Evolutionary conservation across 495 filamentous ascomycete species (phyloP).

Genomic region (Hypoxylon cercidicola): DNA sequence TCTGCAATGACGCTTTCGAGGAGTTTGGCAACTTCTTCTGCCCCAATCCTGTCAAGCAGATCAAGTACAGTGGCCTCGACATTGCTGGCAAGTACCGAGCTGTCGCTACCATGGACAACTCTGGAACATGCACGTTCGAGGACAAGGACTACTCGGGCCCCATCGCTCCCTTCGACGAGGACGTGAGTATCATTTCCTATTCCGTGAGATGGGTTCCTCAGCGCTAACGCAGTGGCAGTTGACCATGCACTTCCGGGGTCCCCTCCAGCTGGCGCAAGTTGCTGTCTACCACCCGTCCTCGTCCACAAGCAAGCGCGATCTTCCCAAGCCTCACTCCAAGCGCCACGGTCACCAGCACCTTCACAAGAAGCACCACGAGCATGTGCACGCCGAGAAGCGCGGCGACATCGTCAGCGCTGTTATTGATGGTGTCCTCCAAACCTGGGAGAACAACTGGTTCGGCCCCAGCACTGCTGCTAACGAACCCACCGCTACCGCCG

Average conservation of each 20-base stretch:
- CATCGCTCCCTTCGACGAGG: slow-evolving; percentile 72
- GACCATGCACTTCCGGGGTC: slow-evolving; percentile 76
- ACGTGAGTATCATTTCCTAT: slow-evolving; percentile 58
- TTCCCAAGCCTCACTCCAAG: slow-evolving; percentile 47
- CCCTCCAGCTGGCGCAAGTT: slow-evolving; percentile 68
- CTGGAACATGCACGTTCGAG: slow-evolving; percentile 63
- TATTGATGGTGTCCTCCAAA: slow-evolving; percentile 69
- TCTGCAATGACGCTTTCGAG: slow-evolving; percentile 40
- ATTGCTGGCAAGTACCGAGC: slow-evolving; percentile 66
- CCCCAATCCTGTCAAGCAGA: slow-evolving; percentile 60
- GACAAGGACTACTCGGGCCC: slow-evolving; percentile 63
- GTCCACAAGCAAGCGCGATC: slow-evolving; percentile 36
- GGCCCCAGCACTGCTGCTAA: slow-evolving; percentile 31
- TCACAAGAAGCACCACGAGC: slow-evolving; percentile 44
- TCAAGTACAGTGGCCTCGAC: slow-evolving; percentile 69
- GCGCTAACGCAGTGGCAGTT: slow-evolving; percentile 57
- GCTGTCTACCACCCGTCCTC: slow-evolving; percentile 67
- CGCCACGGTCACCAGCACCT: slow-evolving; percentile 51
- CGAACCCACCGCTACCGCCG: slow-evolving; percentile 12
- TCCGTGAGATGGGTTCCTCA: slow-evolving; percentile 1
- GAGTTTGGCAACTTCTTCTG: slow-evolving; percentile 66
- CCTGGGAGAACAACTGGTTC: slow-evolving; percentile 73
- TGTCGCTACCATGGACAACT: slow-evolving; percentile 66
- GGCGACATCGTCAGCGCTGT: slow-evolving; percentile 62
- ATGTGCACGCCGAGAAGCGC: slow-evolving; percentile 38